These are phyloP conservation scores for Xylariaceae sp. DNA, from an alignment of 2,329 filamentous ascomycete species.

Conservation along the genomic window DNA sequence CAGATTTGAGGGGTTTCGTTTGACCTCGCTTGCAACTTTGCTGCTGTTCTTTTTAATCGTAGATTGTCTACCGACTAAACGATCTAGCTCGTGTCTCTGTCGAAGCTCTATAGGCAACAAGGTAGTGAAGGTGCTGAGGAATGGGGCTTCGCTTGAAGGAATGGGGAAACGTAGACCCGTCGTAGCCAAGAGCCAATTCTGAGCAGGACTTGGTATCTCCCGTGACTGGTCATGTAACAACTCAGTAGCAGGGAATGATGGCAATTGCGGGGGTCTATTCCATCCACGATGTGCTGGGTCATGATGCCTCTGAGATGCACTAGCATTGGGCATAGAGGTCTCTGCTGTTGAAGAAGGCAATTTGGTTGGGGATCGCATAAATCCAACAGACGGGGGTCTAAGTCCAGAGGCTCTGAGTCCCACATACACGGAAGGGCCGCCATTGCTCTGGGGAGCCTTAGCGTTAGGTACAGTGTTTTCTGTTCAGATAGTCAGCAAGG, in stretches of 20 bases:
- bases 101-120: constrained; percentile 39
- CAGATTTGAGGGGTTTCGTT: constrained; percentile 1
- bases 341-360: no score
- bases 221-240: constrained; percentile 7
- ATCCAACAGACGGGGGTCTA: background rate
- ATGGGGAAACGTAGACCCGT: background rate
- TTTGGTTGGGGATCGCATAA: no score
- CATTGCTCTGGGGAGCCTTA: constrained; percentile 27
- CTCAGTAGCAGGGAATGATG: constrained; percentile 6
- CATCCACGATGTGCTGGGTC: no score
- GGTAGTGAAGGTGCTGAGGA: background rate
- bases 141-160: constrained; percentile 30
- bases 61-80: constrained; percentile 35
- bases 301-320: no score
- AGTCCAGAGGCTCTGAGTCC: constrained; percentile 12
- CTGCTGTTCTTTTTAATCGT: constrained; percentile 5
- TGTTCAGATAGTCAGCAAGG: constrained; percentile 13
- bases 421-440: constrained; percentile 49
- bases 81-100: constrained; percentile 38
- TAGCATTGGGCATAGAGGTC: no score
- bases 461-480: constrained; percentile 18
- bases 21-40: background rate
- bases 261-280: constrained; percentile 1
- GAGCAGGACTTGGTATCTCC: background rate
- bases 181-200: constrained; percentile 1